phyloP scores from a whole-genome alignment of 2,329 filamentous ascomycete species.

The Teratosphaeria destructans region DNA sequence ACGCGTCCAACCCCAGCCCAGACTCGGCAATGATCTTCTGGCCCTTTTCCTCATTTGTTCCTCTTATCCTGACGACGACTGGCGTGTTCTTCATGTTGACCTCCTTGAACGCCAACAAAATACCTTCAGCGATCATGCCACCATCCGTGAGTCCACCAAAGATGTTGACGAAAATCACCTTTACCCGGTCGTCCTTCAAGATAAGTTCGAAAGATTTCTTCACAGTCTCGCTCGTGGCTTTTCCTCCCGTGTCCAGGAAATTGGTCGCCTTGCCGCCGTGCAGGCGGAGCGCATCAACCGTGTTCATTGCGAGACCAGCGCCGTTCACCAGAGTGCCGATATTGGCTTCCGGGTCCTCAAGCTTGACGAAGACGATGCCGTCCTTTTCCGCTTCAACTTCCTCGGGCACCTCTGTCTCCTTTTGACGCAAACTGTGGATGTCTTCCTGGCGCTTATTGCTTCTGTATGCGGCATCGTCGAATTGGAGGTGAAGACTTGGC shows the following conservation, averaged over 20 bases:
- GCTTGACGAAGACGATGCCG: conserved; percentile 71
- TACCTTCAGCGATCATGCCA: conserved; percentile 70
- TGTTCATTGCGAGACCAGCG: conserved; percentile 85
- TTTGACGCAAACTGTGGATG: conserved; percentile 48
- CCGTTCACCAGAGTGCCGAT: conserved; percentile 83
- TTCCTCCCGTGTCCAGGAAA: conserved; percentile 82
- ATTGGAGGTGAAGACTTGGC: conserved; percentile 48
- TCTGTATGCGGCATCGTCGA: conserved; percentile 60
- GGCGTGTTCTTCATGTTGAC: conserved; percentile 48
- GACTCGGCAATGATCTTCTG: conserved; percentile 60
- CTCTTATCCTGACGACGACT: conserved; percentile 66
- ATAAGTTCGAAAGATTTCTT: conserved; percentile 66
- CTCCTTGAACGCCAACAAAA: conserved; percentile 63
- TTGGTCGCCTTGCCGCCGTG: conserved; percentile 64
- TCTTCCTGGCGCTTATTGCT: conserved; percentile 51
- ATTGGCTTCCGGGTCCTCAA: conserved; percentile 43
- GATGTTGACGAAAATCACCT: conserved; percentile 62
- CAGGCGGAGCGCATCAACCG: conserved; percentile 63
- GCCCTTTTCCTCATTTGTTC: conserved; percentile 62
- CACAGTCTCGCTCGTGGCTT: conserved; percentile 74
- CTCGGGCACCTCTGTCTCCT: conserved; percentile 40
- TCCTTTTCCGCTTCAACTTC: conserved; percentile 55
- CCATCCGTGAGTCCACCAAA: conserved; percentile 62
- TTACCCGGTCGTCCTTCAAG: conserved; percentile 59
- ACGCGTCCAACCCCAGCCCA: conserved; percentile 57